Conservation (phyloP, 179 eudicot species). For the Amaranthus tricolor region DNA sequence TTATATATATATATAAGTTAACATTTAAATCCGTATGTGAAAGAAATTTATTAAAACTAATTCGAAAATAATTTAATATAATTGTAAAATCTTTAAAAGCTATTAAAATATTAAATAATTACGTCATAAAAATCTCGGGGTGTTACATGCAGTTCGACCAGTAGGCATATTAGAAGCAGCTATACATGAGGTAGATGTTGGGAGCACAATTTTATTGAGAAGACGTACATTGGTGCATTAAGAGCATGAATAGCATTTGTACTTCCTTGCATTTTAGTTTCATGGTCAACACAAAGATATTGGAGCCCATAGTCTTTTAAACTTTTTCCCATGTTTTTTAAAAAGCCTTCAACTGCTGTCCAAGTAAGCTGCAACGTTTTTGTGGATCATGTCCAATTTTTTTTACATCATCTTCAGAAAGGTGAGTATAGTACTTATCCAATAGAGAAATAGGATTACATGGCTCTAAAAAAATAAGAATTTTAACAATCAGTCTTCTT, state of each 20-base stretch:
- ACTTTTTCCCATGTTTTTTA: slow-evolving; percentile 3
- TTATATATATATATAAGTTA: no score
- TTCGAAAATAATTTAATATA: no score
- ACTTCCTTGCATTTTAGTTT: neutral
- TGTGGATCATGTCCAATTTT: neutral
- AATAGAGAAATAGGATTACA: neutral
- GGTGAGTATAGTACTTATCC: slow-evolving; percentile 10
- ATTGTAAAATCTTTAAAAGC: no score
- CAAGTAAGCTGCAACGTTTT: neutral
- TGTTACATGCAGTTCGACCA: no score
- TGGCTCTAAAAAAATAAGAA: slow-evolving; percentile 18
- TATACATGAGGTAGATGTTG: no score
- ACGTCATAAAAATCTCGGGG: no score
- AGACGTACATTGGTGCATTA: slow-evolving; percentile 6
- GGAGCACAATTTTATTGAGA: no score
- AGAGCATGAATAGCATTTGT: neutral
- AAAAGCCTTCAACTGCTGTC: neutral
- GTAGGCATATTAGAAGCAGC: no score
- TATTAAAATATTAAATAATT: no score
- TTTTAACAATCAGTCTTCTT: slow-evolving; percentile 16
- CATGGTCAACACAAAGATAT: neutral
- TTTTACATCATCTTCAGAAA: slow-evolving; percentile 16
- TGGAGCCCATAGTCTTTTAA: neutral
- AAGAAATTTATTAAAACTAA: no score
- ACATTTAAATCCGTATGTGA: no score